Evolutionary conservation across 202 grass and related monocot genomes (phyloP), one percentile per base, ranked within the genome.

Genomic region (Zoysia matrella): DNA sequence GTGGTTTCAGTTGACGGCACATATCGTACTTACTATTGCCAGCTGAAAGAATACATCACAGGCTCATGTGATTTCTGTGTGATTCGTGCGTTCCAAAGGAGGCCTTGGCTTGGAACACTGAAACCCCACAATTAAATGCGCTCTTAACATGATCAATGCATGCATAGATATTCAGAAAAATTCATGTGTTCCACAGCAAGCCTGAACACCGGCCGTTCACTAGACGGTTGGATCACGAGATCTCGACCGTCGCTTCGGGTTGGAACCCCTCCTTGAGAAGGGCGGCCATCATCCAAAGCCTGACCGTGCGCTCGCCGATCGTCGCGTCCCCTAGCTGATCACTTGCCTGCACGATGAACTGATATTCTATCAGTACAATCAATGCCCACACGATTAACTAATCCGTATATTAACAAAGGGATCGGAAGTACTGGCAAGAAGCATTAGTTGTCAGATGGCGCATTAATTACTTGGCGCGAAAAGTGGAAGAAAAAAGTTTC

Each of bases 241-340:
- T 92, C 74, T 54, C 15, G 30, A n/a, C 80, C 43, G 74, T 79
- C 4, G 83, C 15, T 51, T 88, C 77, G 0, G 88, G 68, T 12
- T 84, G 71, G 48, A 97, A 94, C 4, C 92, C 92, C 76, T 91
- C 82, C 57, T 82, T 65, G 71, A 93, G 82, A 71, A 98, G 86
- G 14, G 90, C 88, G 62, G 86, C 84, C 48, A 86, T 83, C 8
- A 98, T 11, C 88, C 86, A 89, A 0, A 90, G 77, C 67, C 90
- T 89, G 84, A 95, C 73, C 41, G 82, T 85, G 6, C 65, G 42
- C 45, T 88, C 86, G 52, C 84, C 79, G 68, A 91, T 82, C 42
- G 69, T 13, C 14, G 69, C 86, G 1, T 81, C 80, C 3, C 57
- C 85, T 7, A 55, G 62, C 56, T 42, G 54, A 40, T 86, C 82